Conservation (phyloP, 2,329 filamentous ascomycete genomes). For the Fusarium nurragi region DNA sequence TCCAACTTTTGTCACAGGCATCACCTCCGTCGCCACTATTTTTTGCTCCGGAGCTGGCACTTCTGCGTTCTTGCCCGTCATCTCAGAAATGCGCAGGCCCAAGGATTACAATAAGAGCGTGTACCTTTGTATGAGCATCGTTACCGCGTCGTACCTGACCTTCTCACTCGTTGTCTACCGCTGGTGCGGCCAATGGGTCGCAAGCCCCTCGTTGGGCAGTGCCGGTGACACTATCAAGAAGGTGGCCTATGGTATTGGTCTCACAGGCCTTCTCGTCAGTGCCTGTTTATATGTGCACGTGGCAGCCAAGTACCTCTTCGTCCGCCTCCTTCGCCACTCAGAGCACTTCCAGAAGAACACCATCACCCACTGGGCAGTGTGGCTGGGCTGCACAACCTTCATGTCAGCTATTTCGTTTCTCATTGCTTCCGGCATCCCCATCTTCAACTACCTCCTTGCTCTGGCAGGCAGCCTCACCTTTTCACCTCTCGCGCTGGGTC, state of each 20-base stretch:
- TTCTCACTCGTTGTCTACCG: constrained; percentile 47
- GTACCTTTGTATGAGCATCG: constrained; percentile 37
- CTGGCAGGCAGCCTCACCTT: constrained; percentile 46
- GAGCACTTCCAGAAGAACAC: constrained; percentile 50
- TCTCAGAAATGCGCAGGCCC: constrained; percentile 62
- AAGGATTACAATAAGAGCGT: constrained; percentile 42
- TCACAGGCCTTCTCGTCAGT: constrained; percentile 45
- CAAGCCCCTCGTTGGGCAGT: constrained; percentile 46
- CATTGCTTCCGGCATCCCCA: constrained; percentile 39
- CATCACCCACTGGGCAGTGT: constrained; percentile 49
- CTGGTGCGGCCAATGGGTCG: constrained; percentile 44
- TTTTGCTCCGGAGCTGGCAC: constrained; percentile 62
- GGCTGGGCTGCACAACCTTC: constrained; percentile 47
- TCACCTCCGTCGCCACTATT: constrained; percentile 52
- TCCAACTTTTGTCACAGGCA: constrained; percentile 64
- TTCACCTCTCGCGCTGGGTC: constrained; percentile 45
- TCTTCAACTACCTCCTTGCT: constrained; percentile 48
- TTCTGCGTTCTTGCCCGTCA: constrained; percentile 52
- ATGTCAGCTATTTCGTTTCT: constrained; percentile 36
- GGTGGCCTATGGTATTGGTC: constrained; percentile 47
- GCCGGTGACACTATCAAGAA: constrained; percentile 46
- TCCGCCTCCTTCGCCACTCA: constrained; percentile 51
- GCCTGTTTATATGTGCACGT: constrained; percentile 51
- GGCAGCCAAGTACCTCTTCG: constrained; percentile 54
- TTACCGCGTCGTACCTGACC: constrained; percentile 43